phyloP scores from a whole-genome alignment of 108 stramenopile species.

The Pseudonitzschia multistriata region DNA sequence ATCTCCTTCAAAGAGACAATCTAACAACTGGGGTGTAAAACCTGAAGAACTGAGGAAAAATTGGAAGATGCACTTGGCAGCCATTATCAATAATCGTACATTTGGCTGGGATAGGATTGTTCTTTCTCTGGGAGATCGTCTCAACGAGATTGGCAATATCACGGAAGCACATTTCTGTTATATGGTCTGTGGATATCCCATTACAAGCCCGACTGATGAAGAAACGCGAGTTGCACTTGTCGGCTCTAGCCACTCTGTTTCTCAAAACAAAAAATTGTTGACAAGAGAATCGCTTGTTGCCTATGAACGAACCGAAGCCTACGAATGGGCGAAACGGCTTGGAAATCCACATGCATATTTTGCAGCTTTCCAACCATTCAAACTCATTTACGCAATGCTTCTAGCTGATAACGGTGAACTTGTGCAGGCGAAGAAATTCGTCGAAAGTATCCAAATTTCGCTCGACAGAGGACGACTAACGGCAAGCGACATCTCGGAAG shows the following conservation, averaged over 20 bases:
- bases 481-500: neutral
- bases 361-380: conserved; percentile 69
- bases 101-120: conserved; percentile 75
- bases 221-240: conserved; percentile 57
- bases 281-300: conserved; percentile 55
- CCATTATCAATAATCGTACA: conserved; percentile 78
- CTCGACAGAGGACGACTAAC: neutral
- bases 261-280: conserved; percentile 39
- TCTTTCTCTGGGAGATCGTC: conserved; percentile 72
- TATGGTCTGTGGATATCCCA: conserved; percentile 71
- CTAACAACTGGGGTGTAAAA: conserved; percentile 39
- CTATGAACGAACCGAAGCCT: conserved; percentile 83
- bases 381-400: conserved; percentile 70
- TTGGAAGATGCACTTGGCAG: conserved; percentile 71
- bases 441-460: conserved; percentile 48
- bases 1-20: conserved; percentile 27
- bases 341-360: conserved; percentile 74
- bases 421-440: conserved; percentile 49
- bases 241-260: conserved; percentile 61
- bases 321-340: conserved; percentile 85
- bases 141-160: conserved; percentile 53
- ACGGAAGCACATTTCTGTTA: conserved; percentile 84
- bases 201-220: conserved; percentile 42
- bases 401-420: conserved; percentile 66
- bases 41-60: conserved; percentile 38